Evolutionary conservation across 2,329 filamentous ascomycete species (phyloP).

Genomic region (Anthostomella pinea): DNA sequence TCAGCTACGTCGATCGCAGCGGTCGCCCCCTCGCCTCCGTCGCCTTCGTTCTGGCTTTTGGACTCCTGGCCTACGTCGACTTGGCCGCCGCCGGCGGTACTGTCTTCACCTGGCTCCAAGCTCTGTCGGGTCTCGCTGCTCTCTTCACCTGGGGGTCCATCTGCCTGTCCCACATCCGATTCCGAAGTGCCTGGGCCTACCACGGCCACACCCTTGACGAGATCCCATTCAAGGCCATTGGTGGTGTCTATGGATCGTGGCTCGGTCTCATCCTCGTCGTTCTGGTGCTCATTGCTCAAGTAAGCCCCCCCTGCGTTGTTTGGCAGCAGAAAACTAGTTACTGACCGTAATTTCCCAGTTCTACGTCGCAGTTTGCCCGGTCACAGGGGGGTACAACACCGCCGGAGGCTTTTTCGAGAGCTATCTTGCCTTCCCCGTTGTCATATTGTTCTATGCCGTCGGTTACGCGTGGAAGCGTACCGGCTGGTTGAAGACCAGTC

Average conservation of each 20-base stretch:
- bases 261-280: conserved; percentile 58
- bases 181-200: conserved; percentile 60
- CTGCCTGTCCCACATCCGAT: conserved; percentile 66
- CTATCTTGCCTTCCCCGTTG: conserved; percentile 53
- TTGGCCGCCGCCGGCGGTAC: conserved; percentile 42
- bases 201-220: conserved; percentile 64
- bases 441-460: conserved; percentile 49
- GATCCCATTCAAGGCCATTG: conserved; percentile 61
- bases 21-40: conserved; percentile 55
- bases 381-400: conserved; percentile 29
- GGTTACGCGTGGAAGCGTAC: conserved; percentile 64
- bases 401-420: conserved; percentile 51
- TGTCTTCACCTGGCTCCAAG: conserved; percentile 65
- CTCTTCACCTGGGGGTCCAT: conserved; percentile 70
- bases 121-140: conserved; percentile 61
- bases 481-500: conserved; percentile 52
- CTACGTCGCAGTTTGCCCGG: conserved; percentile 42
- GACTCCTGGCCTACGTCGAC: conserved; percentile 48
- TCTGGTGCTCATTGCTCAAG: conserved; percentile 54
- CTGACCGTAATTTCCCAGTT: conserved; percentile 30
- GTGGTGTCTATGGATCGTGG: conserved; percentile 63
- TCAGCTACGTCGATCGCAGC: conserved; percentile 55
- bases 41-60: conserved; percentile 44
- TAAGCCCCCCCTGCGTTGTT: conserved; percentile 23
- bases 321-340: background rate